Evolutionary conservation across 1,139 yeast species (phyloP).

Genomic region (Diutina mesorugosa): DNA sequence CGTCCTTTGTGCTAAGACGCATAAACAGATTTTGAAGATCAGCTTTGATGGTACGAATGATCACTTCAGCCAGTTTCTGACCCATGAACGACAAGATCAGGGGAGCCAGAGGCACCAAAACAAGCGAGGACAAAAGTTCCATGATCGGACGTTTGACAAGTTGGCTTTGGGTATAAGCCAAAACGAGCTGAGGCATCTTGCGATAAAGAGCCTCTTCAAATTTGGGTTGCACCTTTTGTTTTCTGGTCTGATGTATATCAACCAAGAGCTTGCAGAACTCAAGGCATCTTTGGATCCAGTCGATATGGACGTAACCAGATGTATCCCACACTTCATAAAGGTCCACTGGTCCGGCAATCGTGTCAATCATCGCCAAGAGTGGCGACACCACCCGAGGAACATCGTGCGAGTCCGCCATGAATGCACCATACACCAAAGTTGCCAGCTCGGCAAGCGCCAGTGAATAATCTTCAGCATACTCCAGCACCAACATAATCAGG

Average conservation of each 20-base stretch:
- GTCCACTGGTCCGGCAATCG: conserved; percentile 24
- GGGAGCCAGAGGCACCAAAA: conserved; percentile 50
- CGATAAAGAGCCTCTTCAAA: conserved; percentile 25
- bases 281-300: neutral
- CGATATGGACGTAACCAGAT: conserved; percentile 12
- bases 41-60: conserved; percentile 43
- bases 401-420: conserved; percentile 40
- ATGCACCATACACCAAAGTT: conserved; percentile 40
- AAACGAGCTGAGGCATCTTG: conserved; percentile 43
- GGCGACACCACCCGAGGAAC: conserved; percentile 45
- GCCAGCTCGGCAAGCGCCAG: conserved; percentile 7
- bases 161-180: conserved; percentile 40
- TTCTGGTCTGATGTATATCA: neutral
- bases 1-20: conserved; percentile 40
- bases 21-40: conserved; percentile 54
- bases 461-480: conserved; percentile 44
- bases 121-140: conserved; percentile 46
- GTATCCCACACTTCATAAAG: conserved; percentile 30
- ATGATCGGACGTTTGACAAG: conserved; percentile 39
- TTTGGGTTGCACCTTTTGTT: neutral
- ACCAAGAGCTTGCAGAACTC: neutral
- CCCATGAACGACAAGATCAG: conserved; percentile 78
- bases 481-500: conserved; percentile 44
- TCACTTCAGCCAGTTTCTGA: conserved; percentile 40
- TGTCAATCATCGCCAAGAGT: conserved; percentile 36